Percentiles rank a stretch among this genome's conserved stretches.
These are phyloP conservation scores for Suhomyces kunorum DNA, from an alignment of 1,139 yeast species.

Conservation along the genomic window DNA sequence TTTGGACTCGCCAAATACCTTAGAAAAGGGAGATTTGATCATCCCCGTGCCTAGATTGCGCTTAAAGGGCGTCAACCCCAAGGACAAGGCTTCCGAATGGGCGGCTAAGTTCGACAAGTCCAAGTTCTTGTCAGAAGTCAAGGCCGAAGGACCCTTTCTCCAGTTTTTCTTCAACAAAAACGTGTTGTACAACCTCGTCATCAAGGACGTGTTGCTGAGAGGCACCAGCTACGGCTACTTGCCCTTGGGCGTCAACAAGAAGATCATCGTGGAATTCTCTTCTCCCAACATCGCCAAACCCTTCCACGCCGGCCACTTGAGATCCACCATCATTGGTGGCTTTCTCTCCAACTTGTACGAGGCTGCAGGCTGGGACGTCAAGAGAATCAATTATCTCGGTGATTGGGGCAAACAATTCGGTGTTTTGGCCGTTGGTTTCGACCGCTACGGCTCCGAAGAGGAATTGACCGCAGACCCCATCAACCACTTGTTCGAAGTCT, in stretches of 20 bases:
- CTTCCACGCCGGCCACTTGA: conserved; percentile 98
- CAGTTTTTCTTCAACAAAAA: conserved; percentile 81
- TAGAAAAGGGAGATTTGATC: conserved; percentile 91
- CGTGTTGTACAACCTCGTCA: conserved; percentile 65
- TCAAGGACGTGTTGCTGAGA: conserved; percentile 69
- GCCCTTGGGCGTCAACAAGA: conserved; percentile 75
- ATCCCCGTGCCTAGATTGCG: conserved; percentile 93
- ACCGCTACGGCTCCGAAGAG: conserved; percentile 80
- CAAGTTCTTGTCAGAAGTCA: conserved; percentile 65
- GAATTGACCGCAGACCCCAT: conserved; percentile 77
- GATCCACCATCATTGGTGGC: conserved; percentile 99
- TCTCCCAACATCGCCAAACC: conserved; percentile 99
- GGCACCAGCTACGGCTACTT: conserved; percentile 67
- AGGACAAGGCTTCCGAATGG: conserved; percentile 83
- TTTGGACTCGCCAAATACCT: conserved; percentile 80
- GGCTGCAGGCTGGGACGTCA: conserved; percentile 85
- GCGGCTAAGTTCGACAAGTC: conserved; percentile 69
- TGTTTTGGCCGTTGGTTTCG: conserved; percentile 88
- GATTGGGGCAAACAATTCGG: conserved; percentile 99
- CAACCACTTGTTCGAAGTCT: conserved; percentile 91
- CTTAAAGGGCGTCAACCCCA: conserved; percentile 82
- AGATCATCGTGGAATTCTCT: conserved; percentile 81
- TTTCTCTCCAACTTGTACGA: conserved; percentile 88
- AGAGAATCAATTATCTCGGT: conserved; percentile 90
- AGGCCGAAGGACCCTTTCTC: conserved; percentile 86